Base-by-base conservation (phyloP, 768 basidiomycete species). In the Dentipellis fragilis region DNA sequence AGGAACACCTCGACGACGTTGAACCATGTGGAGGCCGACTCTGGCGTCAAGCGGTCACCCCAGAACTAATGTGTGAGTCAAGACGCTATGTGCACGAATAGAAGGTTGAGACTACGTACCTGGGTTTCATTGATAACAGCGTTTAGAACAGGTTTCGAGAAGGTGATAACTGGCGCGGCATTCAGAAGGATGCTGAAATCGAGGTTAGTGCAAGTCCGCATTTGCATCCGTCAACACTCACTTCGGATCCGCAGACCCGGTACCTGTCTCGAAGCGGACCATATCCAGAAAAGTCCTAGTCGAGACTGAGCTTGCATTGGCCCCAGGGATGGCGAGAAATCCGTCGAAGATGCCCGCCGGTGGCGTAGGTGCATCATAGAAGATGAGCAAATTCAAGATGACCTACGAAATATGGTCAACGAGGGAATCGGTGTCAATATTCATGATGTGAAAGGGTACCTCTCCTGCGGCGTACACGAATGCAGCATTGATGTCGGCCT, bases 1-100 rank as follows among this genome's bases (percentile, higher is more conserved):
- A 38, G 4, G 45, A 57, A 57, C 17, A 51, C 42, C 38, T 57
- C 56, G 39, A 52, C 42, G 22, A 23, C n/a, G 37, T 21, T 23
- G 38, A 42, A 22, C n/a, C n/a, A 22, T 19, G 21, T 5, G 21
- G 14, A 17, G 21, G 19, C 52, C 37, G 17, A 21, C n/a, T 40
- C 12, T 8, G 34, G 52, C 37, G 40, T 45, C 16, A 40, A 19
- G 12, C n/a, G 14, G 38, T 16, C 38, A 8, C 50, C 50, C 50
- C 50, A 51, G 17, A 36, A 35, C 50, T 51, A 34, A 2, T 12
- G 10, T 12, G 19, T 10, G 22, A 23, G 17, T 17, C 14, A 14
- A 16, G 10, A 8, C 22, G 22, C 10, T 14, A 22, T 2, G 23
- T 10, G 10, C 9, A 29, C 2, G 17, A 21, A 9, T 14, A 49